Base-by-base conservation (phyloP, 371 early-diverging fungal species). In the Lichtheimia ramosa region DNA sequence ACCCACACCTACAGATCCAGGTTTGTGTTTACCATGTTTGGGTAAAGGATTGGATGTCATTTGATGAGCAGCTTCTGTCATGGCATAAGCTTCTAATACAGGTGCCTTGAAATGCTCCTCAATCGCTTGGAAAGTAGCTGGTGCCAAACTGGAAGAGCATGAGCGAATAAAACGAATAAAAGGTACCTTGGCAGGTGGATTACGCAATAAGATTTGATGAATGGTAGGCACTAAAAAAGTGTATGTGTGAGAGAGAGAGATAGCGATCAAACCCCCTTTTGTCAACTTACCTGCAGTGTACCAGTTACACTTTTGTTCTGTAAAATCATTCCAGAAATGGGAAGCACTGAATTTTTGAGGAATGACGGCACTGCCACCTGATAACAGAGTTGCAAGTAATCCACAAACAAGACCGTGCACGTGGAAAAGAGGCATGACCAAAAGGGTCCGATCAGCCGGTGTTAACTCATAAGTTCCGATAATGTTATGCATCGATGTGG, bases 381-480 rank as follows among this genome's bases (percentile, higher is more conserved):
- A 83, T 13, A 75, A 73, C 13, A 95, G 76, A 1, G 93, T 85
- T 12, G 93, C 79, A 21, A 94, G 74, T 43, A 90, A 66, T 12
- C 87, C 90, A 58, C 94, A 92, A 34, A 94, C 78, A 21, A 95
- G 74, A 7, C 96, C 96, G 61, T 95, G 94, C 0, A 94, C 94
- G 64, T 95, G 96, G 79, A 93, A 93, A n/a, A 95, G 79, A 4
- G 96, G 95, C 95, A 94, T 94, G 12, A 94, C 94, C 27, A 93
- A 58, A 56, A 87, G 76, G 3, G 91, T 85, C 7, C 83, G 64
- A 68, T 95, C 96, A 3, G 56, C 39, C 8, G 81, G 62, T 1
- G 65, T 65, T 23, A 95, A 75, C 27, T 84, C 65, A 66, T 92
- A 93, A 3, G 93, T 89, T 13, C 69, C 54, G 15, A 81, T 63